Percentiles rank a stretch among this genome's conserved stretches.
Conservation (phyloP, 176 grass and related monocot species). For the Triticum aestivum region DNA sequence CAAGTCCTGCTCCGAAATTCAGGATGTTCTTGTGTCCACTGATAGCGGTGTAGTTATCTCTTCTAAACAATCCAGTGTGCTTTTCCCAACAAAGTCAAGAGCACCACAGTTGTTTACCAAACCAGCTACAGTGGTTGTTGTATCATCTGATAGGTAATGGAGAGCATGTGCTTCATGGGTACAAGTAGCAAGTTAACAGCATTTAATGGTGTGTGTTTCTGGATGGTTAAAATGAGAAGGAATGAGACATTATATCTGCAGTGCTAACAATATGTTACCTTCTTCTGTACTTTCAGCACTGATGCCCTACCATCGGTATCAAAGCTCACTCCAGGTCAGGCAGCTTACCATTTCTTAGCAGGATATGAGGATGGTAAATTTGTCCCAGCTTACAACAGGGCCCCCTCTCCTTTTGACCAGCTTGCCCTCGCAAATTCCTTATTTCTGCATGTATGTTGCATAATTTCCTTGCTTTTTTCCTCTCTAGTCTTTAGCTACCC, state of each 20-base stretch:
- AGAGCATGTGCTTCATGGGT: neutral
- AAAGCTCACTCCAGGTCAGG: conserved; percentile 75
- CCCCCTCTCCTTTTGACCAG: conserved; percentile 53
- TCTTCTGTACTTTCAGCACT: conserved; percentile 57
- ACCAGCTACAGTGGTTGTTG: conserved; percentile 48
- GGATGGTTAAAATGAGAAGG: conserved; percentile 12
- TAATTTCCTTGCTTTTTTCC: neutral
- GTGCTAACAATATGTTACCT: neutral
- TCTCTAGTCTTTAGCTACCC: neutral
- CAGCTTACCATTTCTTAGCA: conserved; percentile 90
- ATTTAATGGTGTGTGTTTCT: neutral
- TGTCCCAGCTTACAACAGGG: conserved; percentile 57
- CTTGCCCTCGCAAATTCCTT: conserved; percentile 71
- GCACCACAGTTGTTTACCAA: conserved; percentile 40
- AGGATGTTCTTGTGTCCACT: conserved; percentile 42
- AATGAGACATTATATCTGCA: neutral
- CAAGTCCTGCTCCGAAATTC: conserved; percentile 43
- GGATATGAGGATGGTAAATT: conserved; percentile 88
- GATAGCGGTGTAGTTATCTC: conserved; percentile 62
- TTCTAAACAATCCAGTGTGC: conserved; percentile 48
- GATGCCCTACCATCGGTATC: conserved; percentile 52
- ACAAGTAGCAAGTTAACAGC: neutral
- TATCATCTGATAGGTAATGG: conserved; percentile 77
- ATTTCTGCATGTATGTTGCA: conserved; percentile 42
- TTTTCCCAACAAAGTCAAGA: conserved; percentile 51